Base-by-base conservation (phyloP, 352 stramenopile species). In the Pythium aquatile region DNA sequence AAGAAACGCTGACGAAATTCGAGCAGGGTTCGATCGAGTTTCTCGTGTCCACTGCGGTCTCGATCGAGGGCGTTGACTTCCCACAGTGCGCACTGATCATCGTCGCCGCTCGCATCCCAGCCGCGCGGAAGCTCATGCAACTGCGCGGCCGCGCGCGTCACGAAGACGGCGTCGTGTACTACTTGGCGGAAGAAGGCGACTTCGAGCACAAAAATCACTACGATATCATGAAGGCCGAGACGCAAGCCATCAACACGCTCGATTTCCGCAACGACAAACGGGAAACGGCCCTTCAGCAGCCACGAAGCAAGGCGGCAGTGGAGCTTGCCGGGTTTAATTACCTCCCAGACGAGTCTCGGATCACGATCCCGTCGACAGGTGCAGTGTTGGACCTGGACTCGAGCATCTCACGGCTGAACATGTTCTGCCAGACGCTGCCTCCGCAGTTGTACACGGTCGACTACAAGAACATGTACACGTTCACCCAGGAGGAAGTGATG, bases 41-140 rank as follows among this genome's bases (percentile, higher is more conserved):
- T 26, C 61, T 94, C 44, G 70, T 94, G 7, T 93, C 86, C 26
- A 94, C 86, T 8, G 79, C 81, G 17, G 86, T 94, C 17, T 93
- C 86, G 0, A 74, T 81, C 29, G 86, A 94, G 64, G 85, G 85
- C 7, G 78, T 94, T 26, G 86, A 94, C 60, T 93, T 94, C 47
- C 86, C 86, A 24, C 72, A 87, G 29, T 94, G 86, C 29, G 74
- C 70, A 4, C 64, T 94, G 49, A 78, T 94, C 51, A 46, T 92
- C 40, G 77, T 91, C 29, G 81, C 78, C 37, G 80, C 87, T 33
- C 74, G 74, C 3, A 71, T 94, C 51, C 69, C 66, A 24, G 81
- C 73, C 30, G 57, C 83, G 17, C 83, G 85, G 28, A 84, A 80
- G 65, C 70, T 94, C 30, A 86, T 92, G 46, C 85, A 94, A 57